A percentile compares a stretch with the other conserved stretches of the same genome.
phyloP scores from a whole-genome alignment of 441 rosid genomes.

The Croton setiger region DNA sequence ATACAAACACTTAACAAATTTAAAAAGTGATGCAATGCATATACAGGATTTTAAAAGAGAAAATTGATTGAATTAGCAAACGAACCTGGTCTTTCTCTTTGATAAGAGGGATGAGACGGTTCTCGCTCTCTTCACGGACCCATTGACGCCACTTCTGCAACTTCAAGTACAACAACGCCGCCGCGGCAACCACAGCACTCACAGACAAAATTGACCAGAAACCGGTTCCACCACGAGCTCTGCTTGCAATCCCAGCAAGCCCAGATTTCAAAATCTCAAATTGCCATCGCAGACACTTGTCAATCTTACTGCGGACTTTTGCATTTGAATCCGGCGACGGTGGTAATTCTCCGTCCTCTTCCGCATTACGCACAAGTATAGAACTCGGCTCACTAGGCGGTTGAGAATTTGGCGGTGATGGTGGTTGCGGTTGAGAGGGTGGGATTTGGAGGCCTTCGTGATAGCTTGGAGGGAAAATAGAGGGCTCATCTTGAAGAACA shows the following conservation, averaged over 20 bases:
- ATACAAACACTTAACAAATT: not conserved
- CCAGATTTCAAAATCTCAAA: conserved; percentile 18
- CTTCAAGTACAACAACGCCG: conserved; percentile 19
- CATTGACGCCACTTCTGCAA: conserved; percentile 24
- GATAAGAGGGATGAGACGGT: conserved; percentile 18
- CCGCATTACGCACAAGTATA: not conserved
- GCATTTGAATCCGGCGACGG: not conserved
- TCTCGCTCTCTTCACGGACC: conserved; percentile 20
- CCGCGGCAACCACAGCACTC: conserved; percentile 14
- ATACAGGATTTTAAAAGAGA: not conserved
- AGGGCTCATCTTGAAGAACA: conserved; percentile 11
- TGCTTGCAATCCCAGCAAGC: conserved; percentile 20
- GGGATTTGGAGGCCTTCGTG: conserved; percentile 25
- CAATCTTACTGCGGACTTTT: not conserved
- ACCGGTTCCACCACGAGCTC: conserved; percentile 19
- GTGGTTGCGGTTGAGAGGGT: conserved; percentile 9
- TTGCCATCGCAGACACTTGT: conserved; percentile 14
- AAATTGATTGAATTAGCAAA: not conserved
- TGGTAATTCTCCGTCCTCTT: not conserved
- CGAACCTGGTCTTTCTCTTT: conserved; percentile 37
- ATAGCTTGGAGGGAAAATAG: conserved; percentile 28
- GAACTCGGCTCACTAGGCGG: conserved; percentile 7
- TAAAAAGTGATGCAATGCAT: not conserved
- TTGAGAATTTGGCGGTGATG: conserved; percentile 5
- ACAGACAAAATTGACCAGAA: conserved; percentile 24